Percentiles rank a stretch among this genome's conserved stretches.
These are phyloP conservation scores for Ceratocystis cubensis DNA, from an alignment of 2,329 filamentous ascomycete genomes.

Conservation along the genomic window DNA sequence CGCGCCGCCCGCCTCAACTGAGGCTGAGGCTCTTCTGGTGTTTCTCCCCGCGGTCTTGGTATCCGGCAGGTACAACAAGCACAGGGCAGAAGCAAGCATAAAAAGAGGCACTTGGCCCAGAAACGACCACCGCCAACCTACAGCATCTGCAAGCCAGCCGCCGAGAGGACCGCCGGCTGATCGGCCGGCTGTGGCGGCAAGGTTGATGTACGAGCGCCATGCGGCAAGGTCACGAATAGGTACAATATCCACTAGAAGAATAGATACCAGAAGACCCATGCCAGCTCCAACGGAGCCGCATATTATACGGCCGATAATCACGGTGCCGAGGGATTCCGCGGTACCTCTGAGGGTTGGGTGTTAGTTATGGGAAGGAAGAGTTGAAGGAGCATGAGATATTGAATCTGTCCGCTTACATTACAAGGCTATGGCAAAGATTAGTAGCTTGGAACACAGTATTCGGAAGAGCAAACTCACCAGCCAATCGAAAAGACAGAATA, in stretches of 20 bases:
- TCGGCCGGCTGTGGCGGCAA: slow-evolving; percentile 39
- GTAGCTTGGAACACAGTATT: not conserved
- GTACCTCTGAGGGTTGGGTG: slow-evolving; percentile 4
- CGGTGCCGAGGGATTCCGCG: slow-evolving; percentile 34
- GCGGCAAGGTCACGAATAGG: slow-evolving; percentile 40
- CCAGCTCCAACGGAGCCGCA: slow-evolving; percentile 41
- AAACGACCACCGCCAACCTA: slow-evolving; percentile 60
- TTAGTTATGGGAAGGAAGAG: slow-evolving; percentile 2
- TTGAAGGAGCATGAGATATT: not conserved
- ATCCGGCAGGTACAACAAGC: slow-evolving; percentile 38
- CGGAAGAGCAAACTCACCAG: slow-evolving; percentile 22
- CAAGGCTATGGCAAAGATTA: slow-evolving; percentile 4
- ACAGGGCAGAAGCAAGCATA: slow-evolving; percentile 40
- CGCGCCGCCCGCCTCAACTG: not conserved
- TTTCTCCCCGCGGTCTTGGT: not conserved
- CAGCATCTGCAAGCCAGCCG: slow-evolving; percentile 48
- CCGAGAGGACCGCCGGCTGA: slow-evolving; percentile 44
- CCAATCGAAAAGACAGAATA: slow-evolving; percentile 26
- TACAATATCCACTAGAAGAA: slow-evolving; percentile 42
- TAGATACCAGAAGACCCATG: slow-evolving; percentile 38
- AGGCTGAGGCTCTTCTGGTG: not conserved
- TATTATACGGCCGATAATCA: slow-evolving; percentile 39
- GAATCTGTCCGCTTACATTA: slow-evolving; percentile 7
- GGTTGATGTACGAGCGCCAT: slow-evolving; percentile 43
- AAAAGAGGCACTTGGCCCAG: slow-evolving; percentile 50